Base-by-base conservation (phyloP, 495 filamentous ascomycete genomes). In the Jackrogersella multiformis region DNA sequence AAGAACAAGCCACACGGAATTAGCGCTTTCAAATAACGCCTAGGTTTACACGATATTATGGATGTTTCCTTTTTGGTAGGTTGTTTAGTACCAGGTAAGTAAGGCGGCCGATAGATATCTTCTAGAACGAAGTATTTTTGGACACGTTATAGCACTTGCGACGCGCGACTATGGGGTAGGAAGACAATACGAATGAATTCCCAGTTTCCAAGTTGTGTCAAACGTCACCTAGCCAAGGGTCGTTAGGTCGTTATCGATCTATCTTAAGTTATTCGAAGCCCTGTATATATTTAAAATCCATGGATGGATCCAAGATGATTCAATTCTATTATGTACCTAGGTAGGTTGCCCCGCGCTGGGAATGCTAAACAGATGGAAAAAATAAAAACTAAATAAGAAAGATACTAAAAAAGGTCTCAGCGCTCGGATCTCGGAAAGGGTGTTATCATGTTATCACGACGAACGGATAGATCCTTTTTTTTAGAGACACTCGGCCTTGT, bases 391-490 rank as follows among this genome's bases (percentile, higher is more conserved):
- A 36, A 56, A 67, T 61, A 48, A 56, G 49, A 56, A 36, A 60
- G 32, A 32, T 7, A 57, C 35, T 52, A 38, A 32, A 39, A 28
- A 21, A 32, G 48, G 48, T 36, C 39, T 53, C 32, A 65, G 44
- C 49, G 26, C 36, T 61, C 66, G 66, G 66, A 69, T 69, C 66
- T 69, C 66, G 66, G 66, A 35, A 61, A 58, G 59, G 24, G 26
- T 42, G 55, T 60, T 60, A 69, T 69, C 48, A 20, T 48, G 49
- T 60, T 56, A 69, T 69, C 42, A 23, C 39, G 52, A 41, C 44
- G 18, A 65, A 32, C 51, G 66, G 67, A 60, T 70, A 66, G 67
- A 70, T 70, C 56, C 67, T 66, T 51, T 61, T 69, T 64, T 36
- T 39, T 54, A 28, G 59, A 42, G 32, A 59, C 65, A 68, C 65